These are phyloP conservation scores for Pythium sp. DNA, from an alignment of 352 stramenopile genomes.

Conservation along the genomic window DNA sequence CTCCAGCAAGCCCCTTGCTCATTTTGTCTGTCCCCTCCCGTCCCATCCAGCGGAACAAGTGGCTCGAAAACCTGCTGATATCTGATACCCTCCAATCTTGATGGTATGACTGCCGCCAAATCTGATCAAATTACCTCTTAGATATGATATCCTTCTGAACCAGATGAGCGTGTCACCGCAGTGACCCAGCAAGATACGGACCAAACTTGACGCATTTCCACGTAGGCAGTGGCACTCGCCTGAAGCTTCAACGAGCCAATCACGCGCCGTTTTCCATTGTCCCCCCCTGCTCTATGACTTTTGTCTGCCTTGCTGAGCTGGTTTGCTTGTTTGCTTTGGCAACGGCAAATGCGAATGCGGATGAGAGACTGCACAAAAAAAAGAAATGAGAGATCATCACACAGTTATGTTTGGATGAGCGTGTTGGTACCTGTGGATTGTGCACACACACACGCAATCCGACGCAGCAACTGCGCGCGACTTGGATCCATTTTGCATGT, in stretches of 20 bases:
- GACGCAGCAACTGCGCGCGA: background rate
- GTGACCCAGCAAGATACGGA: constrained; percentile 3
- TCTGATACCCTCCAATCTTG: background rate
- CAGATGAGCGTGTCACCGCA: constrained; percentile 2
- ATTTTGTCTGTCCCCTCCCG: background rate
- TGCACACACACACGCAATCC: background rate
- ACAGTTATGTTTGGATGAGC: background rate
- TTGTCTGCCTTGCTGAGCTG: background rate
- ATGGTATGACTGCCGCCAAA: background rate
- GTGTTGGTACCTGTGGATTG: background rate
- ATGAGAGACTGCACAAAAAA: background rate
- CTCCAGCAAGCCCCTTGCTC: background rate
- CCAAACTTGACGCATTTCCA: background rate
- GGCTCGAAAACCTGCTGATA: constrained; percentile 1
- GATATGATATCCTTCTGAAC: background rate
- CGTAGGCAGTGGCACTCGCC: background rate
- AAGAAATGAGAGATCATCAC: background rate
- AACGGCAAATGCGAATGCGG: background rate
- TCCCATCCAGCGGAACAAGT: background rate
- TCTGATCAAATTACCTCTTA: background rate
- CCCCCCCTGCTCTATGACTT: background rate
- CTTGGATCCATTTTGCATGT: background rate
- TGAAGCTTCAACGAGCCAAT: constrained; percentile 4
- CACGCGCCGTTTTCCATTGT: background rate
- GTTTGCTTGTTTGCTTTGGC: background rate